Conservation (phyloP, 805 yeast genomes). For the Saccharomyces paradoxus region DNA sequence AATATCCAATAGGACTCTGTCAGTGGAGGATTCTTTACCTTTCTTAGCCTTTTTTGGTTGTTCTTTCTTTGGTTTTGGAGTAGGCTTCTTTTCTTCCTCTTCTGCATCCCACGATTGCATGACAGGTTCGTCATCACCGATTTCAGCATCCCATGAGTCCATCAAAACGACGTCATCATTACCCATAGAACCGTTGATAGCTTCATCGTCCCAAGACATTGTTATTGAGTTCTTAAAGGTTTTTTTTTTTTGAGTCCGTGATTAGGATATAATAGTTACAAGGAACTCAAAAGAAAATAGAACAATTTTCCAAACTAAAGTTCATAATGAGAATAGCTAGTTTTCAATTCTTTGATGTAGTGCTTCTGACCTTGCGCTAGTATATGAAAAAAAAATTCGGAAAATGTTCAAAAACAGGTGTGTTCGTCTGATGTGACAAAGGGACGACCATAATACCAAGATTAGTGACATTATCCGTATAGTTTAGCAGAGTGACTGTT, state of each 20-base stretch:
- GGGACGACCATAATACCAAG: neutral
- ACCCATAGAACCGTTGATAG: slow-evolving; percentile 59
- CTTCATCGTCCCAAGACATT: slow-evolving; percentile 73
- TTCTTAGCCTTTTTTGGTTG: slow-evolving; percentile 19
- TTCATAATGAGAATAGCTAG: too few species aligned
- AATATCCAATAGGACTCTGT: slow-evolving; percentile 42
- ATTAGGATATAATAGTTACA: neutral
- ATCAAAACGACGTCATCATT: slow-evolving; percentile 42
- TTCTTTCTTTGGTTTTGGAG: slow-evolving; percentile 27
- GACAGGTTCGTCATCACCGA: slow-evolving; percentile 62
- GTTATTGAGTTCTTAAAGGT: neutral
- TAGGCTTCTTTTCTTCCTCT: slow-evolving; percentile 42
- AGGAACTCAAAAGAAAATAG: neutral
- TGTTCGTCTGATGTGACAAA: neutral
- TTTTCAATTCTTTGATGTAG: neutral
- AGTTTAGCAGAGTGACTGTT: neutral
- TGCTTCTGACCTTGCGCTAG: neutral
- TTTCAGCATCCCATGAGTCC: slow-evolving; percentile 76
- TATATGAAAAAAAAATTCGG: neutral
- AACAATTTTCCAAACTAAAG: neutral
- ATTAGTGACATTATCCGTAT: neutral
- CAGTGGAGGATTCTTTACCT: slow-evolving; percentile 34
- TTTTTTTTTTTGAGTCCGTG: neutral
- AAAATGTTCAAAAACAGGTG: neutral
- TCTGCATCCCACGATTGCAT: slow-evolving; percentile 89